Evolutionary conservation across 495 filamentous ascomycete genomes (phyloP), one percentile per base, ranked within the genome.

Genomic region (Xylaria telfairii): DNA sequence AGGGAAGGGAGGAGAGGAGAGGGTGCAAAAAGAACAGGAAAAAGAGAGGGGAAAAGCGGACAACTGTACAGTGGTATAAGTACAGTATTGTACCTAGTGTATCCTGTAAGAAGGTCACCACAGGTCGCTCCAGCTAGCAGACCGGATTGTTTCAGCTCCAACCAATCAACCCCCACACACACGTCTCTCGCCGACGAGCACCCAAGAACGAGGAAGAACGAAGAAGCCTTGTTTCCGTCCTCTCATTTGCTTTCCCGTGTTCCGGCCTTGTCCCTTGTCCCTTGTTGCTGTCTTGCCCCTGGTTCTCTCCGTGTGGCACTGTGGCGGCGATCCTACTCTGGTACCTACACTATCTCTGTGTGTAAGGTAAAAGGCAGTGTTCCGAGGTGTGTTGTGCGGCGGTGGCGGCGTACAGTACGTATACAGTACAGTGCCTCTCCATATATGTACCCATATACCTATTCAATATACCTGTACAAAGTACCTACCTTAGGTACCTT

Each of bases 211-310:
- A 59, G 15, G 32, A 37, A 57, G 56, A 37, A 37, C 56, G n/a
- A 59, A 46, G 32, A 37, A 59, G 49, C n/a, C 21, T 21, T 62
- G 59, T 62, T 62, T 62, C 59, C 59, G 21, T 41, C n/a, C 59
- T 41, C 37, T 62, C 34, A 42, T 62, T 26, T 62, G 59, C 37
- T 62, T 62, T 62, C 59, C 59, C 59, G 37, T 42, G 59, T 62
- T 62, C 59, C 59, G 59, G 37, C 37, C 59, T 12, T 8, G 4
- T 8, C 21, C 59, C 59, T 28, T 62, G 19, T 24, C 21, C 21
- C 37, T 15, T 62, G 21, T n/a, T n/a, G n/a, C n/a, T n/a, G n/a
- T n/a, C n/a, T n/a, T n/a, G n/a, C n/a, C n/a, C 59, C 59, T 42
- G 30, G 56, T 17, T 42, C 59, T 41, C 42, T 42, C 12, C 5